A percentile compares a stretch with the other conserved stretches of the same genome.
phyloP scores from a whole-genome alignment of 2,329 filamentous ascomycete genomes.

The Aspergillus pseudoterreus region DNA sequence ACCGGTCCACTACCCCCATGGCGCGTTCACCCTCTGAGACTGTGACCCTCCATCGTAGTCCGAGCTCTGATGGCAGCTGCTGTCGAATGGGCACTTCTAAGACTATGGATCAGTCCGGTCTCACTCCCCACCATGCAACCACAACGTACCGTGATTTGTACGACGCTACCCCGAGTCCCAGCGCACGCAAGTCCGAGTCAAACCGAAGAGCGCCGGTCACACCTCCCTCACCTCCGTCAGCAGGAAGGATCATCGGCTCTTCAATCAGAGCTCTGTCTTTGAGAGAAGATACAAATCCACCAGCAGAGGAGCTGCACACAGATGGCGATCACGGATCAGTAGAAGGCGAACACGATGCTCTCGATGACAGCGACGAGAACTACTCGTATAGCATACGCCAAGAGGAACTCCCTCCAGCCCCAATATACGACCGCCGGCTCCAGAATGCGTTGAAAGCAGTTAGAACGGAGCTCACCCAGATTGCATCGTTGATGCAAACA shows the following conservation, averaged over 20 bases:
- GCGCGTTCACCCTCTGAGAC: background rate
- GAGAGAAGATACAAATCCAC: no score
- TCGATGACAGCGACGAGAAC: background rate
- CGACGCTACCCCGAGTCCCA: conserved; percentile 6
- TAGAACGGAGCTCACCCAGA: conserved; percentile 2
- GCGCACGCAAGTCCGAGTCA: background rate
- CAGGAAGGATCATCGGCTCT: no score
- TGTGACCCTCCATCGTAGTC: background rate
- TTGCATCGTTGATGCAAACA: conserved; percentile 2
- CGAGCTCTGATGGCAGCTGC: background rate
- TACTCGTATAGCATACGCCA: conserved; percentile 7
- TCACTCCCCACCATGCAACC: background rate
- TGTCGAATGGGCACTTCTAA: background rate
- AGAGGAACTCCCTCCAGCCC: conserved; percentile 13
- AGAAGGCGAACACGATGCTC: background rate
- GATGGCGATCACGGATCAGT: background rate
- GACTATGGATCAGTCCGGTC: background rate
- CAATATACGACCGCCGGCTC: conserved; percentile 15
- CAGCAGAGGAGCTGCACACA: no score
- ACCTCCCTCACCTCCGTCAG: background rate
- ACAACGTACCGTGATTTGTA: conserved; percentile 11
- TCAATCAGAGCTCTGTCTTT: no score
- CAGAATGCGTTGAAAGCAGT: conserved; percentile 11
- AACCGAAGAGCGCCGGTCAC: no score
- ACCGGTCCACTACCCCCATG: background rate